phyloP scores from a whole-genome alignment of 768 basidiomycete genomes.

The Boletus barrowsii region DNA sequence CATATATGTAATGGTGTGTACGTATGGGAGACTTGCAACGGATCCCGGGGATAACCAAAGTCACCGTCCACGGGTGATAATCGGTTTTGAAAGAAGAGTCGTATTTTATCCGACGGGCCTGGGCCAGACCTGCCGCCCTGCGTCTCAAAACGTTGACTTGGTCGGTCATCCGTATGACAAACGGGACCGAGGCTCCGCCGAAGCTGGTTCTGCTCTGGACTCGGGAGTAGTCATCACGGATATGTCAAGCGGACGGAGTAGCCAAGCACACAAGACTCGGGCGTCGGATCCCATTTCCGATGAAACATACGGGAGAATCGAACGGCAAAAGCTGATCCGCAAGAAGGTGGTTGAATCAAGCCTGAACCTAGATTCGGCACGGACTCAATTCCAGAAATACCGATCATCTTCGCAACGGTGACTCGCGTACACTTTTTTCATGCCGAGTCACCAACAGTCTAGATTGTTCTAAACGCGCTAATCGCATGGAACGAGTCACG shows the following conservation, averaged over 20 bases:
- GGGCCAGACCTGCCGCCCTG: background rate
- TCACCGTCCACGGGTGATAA: too few relatives aligned
- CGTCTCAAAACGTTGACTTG: background rate
- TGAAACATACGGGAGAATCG: conserved; percentile 1
- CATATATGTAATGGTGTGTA: too few relatives aligned
- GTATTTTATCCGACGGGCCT: too few relatives aligned
- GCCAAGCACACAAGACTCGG: conserved; percentile 1
- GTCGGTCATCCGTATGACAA: background rate
- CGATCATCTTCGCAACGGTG: conserved; percentile 15
- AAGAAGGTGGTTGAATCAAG: conserved; percentile 8
- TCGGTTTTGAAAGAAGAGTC: too few relatives aligned
- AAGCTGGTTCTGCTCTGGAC: background rate
- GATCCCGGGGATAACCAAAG: too few relatives aligned
- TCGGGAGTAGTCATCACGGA: too few relatives aligned
- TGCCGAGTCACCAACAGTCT: background rate
- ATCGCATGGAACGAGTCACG: background rate
- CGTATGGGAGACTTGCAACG: too few relatives aligned
- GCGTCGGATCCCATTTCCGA: conserved; percentile 8
- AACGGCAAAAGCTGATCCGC: conserved; percentile 1
- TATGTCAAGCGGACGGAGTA: too few relatives aligned
- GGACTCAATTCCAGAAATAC: background rate
- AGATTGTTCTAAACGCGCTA: background rate
- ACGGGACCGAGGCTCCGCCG: background rate
- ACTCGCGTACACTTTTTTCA: conserved; percentile 1
- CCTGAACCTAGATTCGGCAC: conserved; percentile 4